Conservation (phyloP, 805 yeast species). For the Saitoella complicata region DNA sequence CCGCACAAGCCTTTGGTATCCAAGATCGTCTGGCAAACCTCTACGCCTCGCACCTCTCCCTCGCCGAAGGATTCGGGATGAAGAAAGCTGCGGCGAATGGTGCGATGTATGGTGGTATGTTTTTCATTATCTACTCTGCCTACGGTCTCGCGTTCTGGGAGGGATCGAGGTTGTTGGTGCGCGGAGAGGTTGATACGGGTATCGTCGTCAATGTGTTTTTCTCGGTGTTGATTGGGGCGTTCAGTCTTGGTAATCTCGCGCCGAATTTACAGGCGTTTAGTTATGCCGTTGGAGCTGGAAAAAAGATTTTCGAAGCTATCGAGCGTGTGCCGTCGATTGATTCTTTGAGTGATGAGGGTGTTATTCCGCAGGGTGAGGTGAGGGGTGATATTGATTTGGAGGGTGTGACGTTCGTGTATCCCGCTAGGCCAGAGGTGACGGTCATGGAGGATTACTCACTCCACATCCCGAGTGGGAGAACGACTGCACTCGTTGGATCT, state of each 20-base stretch:
- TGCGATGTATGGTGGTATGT: conserved; percentile 23
- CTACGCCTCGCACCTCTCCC: conserved; percentile 19
- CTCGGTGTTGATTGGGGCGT: conserved; percentile 20
- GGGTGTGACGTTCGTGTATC: conserved; percentile 18
- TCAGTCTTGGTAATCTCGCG: conserved; percentile 26
- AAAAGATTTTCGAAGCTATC: conserved; percentile 27
- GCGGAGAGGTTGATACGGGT: conserved; percentile 21
- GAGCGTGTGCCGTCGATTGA: conserved; percentile 28
- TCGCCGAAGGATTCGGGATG: conserved; percentile 16
- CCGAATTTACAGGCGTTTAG: conserved; percentile 25
- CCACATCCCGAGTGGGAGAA: conserved; percentile 52
- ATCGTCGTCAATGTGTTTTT: conserved; percentile 20
- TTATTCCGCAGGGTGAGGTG: conserved; percentile 7
- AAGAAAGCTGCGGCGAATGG: conserved; percentile 19
- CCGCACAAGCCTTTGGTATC: conserved; percentile 27
- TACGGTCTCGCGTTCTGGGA: conserved; percentile 30
- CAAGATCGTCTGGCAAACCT: conserved; percentile 22
- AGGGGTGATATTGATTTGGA: conserved; percentile 26
- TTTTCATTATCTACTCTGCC: conserved; percentile 22
- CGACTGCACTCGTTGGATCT: conserved; percentile 87
- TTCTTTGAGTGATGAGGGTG: conserved; percentile 16
- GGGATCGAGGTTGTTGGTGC: conserved; percentile 25
- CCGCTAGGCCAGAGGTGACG: conserved; percentile 19
- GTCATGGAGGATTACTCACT: conserved; percentile 17
- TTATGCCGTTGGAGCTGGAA: conserved; percentile 26